A percentile compares a stretch with the other conserved stretches of the same genome.
Evolutionary conservation across 441 rosid species (phyloP).

Genomic region (Raphanus hybrid): DNA sequence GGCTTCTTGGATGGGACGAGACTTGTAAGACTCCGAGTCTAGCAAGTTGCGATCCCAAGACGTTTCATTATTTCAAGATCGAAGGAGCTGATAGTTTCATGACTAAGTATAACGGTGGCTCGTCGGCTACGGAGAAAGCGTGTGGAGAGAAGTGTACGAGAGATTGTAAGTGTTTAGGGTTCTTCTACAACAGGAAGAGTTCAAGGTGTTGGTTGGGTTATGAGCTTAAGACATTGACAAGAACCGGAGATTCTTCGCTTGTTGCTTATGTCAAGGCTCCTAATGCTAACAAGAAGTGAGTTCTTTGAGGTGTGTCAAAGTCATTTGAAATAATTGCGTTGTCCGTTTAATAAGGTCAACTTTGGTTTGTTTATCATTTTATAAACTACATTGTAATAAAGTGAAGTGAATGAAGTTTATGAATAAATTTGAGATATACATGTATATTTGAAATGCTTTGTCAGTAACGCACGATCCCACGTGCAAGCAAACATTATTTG

Average conservation of each 20-base stretch:
- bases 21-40: slow-evolving; percentile 46
- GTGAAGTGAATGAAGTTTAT: background rate
- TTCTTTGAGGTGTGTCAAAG: slow-evolving; percentile 39
- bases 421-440: background rate
- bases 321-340: background rate
- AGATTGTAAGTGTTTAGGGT: slow-evolving; percentile 73
- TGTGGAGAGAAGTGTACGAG: slow-evolving; percentile 56
- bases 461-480: slow-evolving; percentile 1
- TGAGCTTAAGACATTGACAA: slow-evolving; percentile 64
- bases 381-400: background rate
- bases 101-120: slow-evolving; percentile 58
- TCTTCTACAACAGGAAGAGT: slow-evolving; percentile 58
- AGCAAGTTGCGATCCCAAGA: slow-evolving; percentile 43
- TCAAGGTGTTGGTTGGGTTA: slow-evolving; percentile 69
- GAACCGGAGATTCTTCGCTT: slow-evolving; percentile 55
- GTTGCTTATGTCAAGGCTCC: slow-evolving; percentile 61
- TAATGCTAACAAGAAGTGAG: slow-evolving; percentile 29
- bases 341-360: background rate
- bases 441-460: slow-evolving; percentile 1
- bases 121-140: slow-evolving; percentile 45
- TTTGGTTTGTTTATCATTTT: slow-evolving; percentile 1
- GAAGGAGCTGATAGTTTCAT: slow-evolving; percentile 66
- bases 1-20: slow-evolving; percentile 62
- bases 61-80: slow-evolving; percentile 54
- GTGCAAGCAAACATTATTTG: background rate